Conservation (phyloP, 2,329 filamentous ascomycete species). For the Aspergillus sp. region DNA sequence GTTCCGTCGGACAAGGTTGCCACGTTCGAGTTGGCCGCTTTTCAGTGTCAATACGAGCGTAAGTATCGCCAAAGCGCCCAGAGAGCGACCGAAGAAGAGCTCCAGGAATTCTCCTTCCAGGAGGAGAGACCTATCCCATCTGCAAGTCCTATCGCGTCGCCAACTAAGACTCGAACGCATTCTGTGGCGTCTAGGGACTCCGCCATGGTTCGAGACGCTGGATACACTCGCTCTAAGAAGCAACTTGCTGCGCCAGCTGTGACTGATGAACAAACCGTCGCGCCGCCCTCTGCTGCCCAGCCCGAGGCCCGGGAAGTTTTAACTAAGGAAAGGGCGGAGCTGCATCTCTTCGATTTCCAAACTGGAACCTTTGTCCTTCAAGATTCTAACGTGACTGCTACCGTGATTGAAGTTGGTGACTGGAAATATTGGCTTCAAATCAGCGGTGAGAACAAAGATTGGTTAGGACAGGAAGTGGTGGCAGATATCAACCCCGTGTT, state of each 20-base stretch:
- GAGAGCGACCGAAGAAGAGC: constrained; percentile 76
- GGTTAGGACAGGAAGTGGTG: constrained; percentile 81
- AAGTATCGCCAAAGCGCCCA: constrained; percentile 82
- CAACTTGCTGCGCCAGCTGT: constrained; percentile 36
- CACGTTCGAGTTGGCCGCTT: constrained; percentile 77
- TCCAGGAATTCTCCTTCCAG: constrained; percentile 78
- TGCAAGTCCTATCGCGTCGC: constrained; percentile 57
- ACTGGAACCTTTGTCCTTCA: constrained; percentile 82
- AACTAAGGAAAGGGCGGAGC: constrained; percentile 72
- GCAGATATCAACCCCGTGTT: constrained; percentile 97
- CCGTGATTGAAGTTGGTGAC: constrained; percentile 79
- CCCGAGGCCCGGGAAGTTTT: constrained; percentile 73
- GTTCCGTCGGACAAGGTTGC: constrained; percentile 69
- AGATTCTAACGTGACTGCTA: constrained; percentile 71
- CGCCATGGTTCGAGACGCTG: constrained; percentile 48
- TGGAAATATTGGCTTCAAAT: constrained; percentile 98
- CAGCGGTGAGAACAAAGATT: constrained; percentile 70
- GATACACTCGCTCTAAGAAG: constrained; percentile 42
- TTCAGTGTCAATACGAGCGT: constrained; percentile 96
- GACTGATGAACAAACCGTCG: constrained; percentile 54
- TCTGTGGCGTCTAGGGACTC: constrained; percentile 42
- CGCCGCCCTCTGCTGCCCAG: constrained; percentile 59
- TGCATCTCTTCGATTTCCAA: constrained; percentile 90
- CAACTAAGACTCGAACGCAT: constrained; percentile 36
- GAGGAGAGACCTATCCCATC: constrained; percentile 60